Evolutionary conservation across 129 eudicot genomes (phyloP).

Genomic region (Mikania micrantha): DNA sequence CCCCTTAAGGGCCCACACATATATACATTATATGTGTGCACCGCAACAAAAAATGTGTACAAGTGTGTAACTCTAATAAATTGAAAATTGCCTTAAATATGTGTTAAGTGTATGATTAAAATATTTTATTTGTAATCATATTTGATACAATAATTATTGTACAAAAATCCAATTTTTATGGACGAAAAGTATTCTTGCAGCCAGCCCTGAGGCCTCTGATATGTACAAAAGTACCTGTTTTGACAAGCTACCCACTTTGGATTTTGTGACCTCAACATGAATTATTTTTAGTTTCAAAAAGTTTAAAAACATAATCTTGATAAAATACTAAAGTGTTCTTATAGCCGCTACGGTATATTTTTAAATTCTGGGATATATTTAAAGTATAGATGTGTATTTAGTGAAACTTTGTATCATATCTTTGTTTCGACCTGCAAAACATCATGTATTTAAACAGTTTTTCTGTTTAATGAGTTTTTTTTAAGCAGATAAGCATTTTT

Average conservation of each 20-base stretch:
- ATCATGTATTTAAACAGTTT: background rate
- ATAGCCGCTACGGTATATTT: no score
- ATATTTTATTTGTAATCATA: background rate
- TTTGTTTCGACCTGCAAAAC: background rate
- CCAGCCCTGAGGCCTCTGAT: background rate
- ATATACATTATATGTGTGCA: no score
- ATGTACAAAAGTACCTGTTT: background rate
- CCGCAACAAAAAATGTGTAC: background rate
- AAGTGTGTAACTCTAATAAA: background rate
- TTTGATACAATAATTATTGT: background rate
- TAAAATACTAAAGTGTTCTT: background rate
- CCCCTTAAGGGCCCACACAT: no score
- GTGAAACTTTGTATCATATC: background rate
- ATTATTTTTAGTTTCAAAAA: background rate
- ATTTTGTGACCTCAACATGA: background rate
- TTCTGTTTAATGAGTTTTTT: background rate
- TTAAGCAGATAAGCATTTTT: background rate
- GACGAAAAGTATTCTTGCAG: background rate
- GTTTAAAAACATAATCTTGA: background rate
- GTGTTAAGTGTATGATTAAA: background rate
- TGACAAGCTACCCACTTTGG: background rate
- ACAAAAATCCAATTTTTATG: background rate
- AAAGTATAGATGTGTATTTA: background rate
- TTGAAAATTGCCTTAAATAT: background rate
- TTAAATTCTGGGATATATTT: background rate